phyloP scores from a whole-genome alignment of 352 stramenopile species.

The Pythium aristosporum region DNA sequence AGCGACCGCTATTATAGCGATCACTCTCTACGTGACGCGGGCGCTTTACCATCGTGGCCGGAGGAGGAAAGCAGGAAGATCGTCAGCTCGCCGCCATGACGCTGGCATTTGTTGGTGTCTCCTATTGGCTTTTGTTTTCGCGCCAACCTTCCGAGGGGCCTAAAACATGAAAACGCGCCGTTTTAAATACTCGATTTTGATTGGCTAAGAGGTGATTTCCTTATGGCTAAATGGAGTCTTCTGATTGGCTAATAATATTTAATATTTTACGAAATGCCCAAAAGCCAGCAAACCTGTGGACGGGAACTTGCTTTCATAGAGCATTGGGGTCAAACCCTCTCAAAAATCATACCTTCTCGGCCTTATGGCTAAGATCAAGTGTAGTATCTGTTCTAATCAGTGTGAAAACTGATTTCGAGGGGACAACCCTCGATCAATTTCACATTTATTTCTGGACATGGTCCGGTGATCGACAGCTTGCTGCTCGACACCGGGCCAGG shows the following conservation, averaged over 20 bases:
- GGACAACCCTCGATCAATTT: constrained; percentile 60
- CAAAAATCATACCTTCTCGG: constrained; percentile 74
- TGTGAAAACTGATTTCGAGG: constrained; percentile 88
- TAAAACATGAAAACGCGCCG: background rate
- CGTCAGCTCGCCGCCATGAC: background rate
- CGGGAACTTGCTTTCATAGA: constrained; percentile 5
- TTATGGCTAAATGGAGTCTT: background rate
- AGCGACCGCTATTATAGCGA: background rate
- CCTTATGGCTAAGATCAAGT: constrained; percentile 91
- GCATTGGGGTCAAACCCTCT: background rate
- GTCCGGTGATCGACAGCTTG: constrained; percentile 29
- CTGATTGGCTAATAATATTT: constrained; percentile 8
- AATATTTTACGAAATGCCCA: background rate
- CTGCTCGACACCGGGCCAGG: constrained; percentile 18
- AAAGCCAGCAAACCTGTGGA: background rate
- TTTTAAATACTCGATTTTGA: background rate
- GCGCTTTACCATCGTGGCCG: constrained; percentile 14
- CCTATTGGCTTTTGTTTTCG: background rate
- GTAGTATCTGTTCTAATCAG: constrained; percentile 93
- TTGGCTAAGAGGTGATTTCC: background rate
- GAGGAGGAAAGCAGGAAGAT: background rate
- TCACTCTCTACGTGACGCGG: background rate
- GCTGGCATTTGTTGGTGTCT: background rate
- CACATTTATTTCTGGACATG: constrained; percentile 81
- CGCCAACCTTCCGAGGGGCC: background rate